Evolutionary conservation across 2,329 filamentous ascomycete species (phyloP), one percentile per base, ranked within the genome.

Genomic region (Pyricularia grisea): DNA sequence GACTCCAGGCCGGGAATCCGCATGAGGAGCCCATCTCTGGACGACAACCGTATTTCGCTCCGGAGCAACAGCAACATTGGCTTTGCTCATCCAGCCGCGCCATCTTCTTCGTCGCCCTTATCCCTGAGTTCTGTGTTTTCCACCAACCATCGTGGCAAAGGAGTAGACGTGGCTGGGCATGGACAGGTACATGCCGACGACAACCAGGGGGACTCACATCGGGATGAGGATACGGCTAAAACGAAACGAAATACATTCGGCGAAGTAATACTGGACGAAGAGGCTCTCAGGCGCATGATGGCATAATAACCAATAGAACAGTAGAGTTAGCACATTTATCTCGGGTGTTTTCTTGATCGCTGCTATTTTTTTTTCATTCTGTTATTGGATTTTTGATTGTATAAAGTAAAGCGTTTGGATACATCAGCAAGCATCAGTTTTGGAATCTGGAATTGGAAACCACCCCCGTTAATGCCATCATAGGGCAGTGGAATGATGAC

Each of bases 51-150:
- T 12, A 28, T 63, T 2, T 63, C 60, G 60, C 30, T 30, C 60
- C 60, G 69, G 67, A n/a, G 65, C 33, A 67, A 50, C 30, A 67
- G 65, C 11, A 42, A 42, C 23, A 65, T 10, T 36, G 67, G 60
- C 5, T 27, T 63, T 30, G 27, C 23, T 11, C 27, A 63, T 27
- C 25, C 60, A 20, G 25, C 60, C 12, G 60, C 60, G 7, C 60
- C 60, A 14, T 63, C 60, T 17, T 63, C 60, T 27, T 63, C 60
- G 25, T 63, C 60, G 17, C 60, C 60, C 14, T 17, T 63, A 17
- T 63, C 60, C 25, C 3, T 63, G 25, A 63, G 60, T 17, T 63
- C 60, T 12, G 60, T 27, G 60, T 63, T 63, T 30, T 27, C 25
- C 60, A 28, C 60, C 33, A 17, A 28, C 3, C 10, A 17, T 14